Evolutionary conservation across 495 filamentous ascomycete genomes (phyloP).

Genomic region (Melanomma pulvis-pyrius): DNA sequence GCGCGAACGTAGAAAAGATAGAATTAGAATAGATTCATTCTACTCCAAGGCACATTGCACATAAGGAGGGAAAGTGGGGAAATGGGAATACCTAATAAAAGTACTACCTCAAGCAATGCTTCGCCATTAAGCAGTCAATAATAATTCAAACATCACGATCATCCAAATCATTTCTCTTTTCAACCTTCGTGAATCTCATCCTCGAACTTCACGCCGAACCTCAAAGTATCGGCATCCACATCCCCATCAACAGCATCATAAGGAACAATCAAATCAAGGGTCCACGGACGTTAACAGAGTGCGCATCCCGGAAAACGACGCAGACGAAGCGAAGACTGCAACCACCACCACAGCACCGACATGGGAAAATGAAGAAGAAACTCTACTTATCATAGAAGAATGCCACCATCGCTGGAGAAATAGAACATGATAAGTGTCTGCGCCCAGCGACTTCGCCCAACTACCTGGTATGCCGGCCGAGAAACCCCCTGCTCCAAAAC

Average conservation of each 20-base stretch:
- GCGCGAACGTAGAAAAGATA: too few species aligned
- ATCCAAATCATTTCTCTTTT: neutral
- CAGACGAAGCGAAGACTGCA: neutral
- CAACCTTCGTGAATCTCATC: neutral
- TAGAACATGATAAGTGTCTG: slow-evolving; percentile 20
- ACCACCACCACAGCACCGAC: slow-evolving; percentile 15
- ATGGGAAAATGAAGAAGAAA: slow-evolving; percentile 15
- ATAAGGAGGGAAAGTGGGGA: neutral
- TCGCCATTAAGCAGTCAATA: neutral
- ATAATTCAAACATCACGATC: neutral
- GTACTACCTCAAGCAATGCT: neutral
- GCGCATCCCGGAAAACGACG: neutral
- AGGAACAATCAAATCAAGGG: neutral
- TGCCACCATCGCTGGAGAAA: slow-evolving; percentile 28
- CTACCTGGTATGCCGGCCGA: neutral
- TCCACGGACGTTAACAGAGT: neutral
- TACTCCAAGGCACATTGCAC: neutral
- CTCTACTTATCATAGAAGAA: slow-evolving; percentile 38
- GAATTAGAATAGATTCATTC: too few species aligned
- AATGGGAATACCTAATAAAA: neutral
- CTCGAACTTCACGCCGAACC: neutral
- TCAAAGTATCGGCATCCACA: neutral
- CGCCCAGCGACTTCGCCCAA: neutral
- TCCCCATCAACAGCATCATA: neutral
- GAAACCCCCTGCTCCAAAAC: slow-evolving; percentile 12